phyloP scores from a whole-genome alignment of 78 protist species.

The Goniomonas avonlea region DNA sequence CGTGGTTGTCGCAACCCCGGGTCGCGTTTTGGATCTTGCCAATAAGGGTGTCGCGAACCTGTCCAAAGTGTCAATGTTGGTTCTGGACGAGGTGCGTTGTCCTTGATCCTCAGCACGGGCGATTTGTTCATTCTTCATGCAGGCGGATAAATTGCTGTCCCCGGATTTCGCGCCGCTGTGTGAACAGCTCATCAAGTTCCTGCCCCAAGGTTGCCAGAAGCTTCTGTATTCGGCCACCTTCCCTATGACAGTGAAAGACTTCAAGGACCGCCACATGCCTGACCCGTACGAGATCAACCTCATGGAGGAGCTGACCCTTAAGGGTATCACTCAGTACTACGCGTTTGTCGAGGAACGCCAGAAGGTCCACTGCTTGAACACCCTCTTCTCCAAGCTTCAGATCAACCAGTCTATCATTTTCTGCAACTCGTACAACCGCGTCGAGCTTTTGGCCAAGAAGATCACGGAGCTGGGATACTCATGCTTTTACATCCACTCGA shows the following conservation, averaged over 20 bases:
- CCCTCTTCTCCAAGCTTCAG: slow-evolving; percentile 87
- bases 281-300: slow-evolving; percentile 88
- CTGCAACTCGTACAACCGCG: slow-evolving; percentile 91
- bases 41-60: slow-evolving; percentile 58
- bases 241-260: slow-evolving; percentile 85
- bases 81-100: slow-evolving; percentile 80
- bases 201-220: slow-evolving; percentile 79
- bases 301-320: slow-evolving; percentile 95
- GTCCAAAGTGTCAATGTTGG: slow-evolving; percentile 51
- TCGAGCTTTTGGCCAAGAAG: slow-evolving; percentile 90
- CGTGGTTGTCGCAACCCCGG: slow-evolving; percentile 91
- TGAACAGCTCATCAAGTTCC: slow-evolving; percentile 55
- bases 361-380: slow-evolving; percentile 93
- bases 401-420: slow-evolving; percentile 98
- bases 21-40: slow-evolving; percentile 82
- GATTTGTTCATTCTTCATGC: too few species aligned
- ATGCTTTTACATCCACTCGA: slow-evolving; percentile 96
- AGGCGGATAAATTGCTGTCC: slow-evolving; percentile 92
- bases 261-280: slow-evolving; percentile 64
- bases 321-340: slow-evolving; percentile 93
- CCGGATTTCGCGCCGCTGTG: slow-evolving; percentile 84
- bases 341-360: slow-evolving; percentile 96
- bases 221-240: slow-evolving; percentile 93
- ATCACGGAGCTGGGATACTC: slow-evolving; percentile 67
- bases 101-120: too few species aligned